Evolutionary conservation across 2,329 filamentous ascomycete species (phyloP), one percentile per base, ranked within the genome.

Genomic region (Lomentospora prolificans): DNA sequence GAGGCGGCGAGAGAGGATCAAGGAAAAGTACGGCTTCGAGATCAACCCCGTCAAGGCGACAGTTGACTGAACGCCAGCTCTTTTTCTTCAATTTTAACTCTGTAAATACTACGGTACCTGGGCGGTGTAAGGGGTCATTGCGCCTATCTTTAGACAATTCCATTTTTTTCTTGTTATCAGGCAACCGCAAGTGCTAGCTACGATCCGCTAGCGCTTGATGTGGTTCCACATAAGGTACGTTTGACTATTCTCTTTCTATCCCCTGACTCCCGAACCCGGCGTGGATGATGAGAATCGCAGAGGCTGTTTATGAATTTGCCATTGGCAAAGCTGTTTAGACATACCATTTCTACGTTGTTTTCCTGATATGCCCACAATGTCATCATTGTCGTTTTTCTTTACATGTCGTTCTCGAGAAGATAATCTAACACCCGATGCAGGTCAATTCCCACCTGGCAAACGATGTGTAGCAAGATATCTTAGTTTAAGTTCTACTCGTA

Each of bases 21-120:
- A 89, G 80, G 85, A 90, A 72, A 89, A 85, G 70, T 96, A 96
- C 66, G 90, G 90, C 58, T 82, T 95, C 65, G 90, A 95, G 61
- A 84, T 96, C 66, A 81, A 86, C 65, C 80, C 84, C 56, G 81
- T 85, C 61, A 79, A 71, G 57, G 75, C 78, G 46, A 73, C 71
- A 51, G 69, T 71, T 61, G 73, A 81, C 50, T 59, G 52, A 57
- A 28, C 44, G 22, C 17, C 12, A 19, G 22, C 27, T n/a, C 9
- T 27, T 14, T 27, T 39, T 19, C 14, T 41, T 44, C 25, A 17
- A n/a, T n/a, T 22, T 24, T 19, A n/a, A 33, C 51, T 22, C 41
- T 56, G 55, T 56, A 56, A 51, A 56, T 56, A 56, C 50, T 41
- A 55, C 57, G 51, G 41, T 50, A 48, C 57, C 55, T 33, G 56